Evolutionary conservation across 768 basidiomycete genomes (phyloP), one percentile per base, ranked within the genome.

Genomic region (Termitomyces sp.): DNA sequence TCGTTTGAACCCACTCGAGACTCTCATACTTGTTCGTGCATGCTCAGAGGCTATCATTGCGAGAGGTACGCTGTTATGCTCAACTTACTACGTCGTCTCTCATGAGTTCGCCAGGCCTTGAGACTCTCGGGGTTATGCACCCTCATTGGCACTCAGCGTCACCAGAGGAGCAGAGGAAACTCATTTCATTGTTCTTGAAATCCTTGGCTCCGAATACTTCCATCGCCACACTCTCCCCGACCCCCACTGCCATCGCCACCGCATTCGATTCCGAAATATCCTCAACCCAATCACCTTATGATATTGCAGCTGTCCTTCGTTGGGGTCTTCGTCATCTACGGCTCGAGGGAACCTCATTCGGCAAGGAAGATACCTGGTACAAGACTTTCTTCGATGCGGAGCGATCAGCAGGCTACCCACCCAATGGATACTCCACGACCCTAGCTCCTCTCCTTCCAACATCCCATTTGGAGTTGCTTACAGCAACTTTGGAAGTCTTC

Each of bases 61-160:
- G 45, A 79, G 82, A 64, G 91, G 90, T 85, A 73, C 32, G 83
- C 69, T 40, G 45, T 54, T 2, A n/a, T 30, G 6, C 16, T 9
- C 30, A 6, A 61, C 43, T 48, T 60, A 24, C 66, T 50, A 55
- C 56, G 26, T 60, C 34, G 27, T 20, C 22, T 44, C 20, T 64
- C 32, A 60, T 46, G 36, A 40, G 63, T 60, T 42, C 56, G 60
- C 13, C 59, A 92, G 90, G 90, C n/a, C 76, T 91, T 51, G 89
- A 91, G 68, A 85, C 87, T 4, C 84, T 89, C 46, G 91, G 91
- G 20, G 78, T 93, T 46, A 93, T 93, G 88, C 88, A 88, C 64
- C 89, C 91, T 5, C 87, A 92, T 68, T 93, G 88, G 90, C 79
- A 88, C 68, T 86, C 89, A 40, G 79, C 90, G 9, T 90, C 88